phyloP scores from a whole-genome alignment of 1,139 yeast genomes.

The Candida mesenterica region DNA sequence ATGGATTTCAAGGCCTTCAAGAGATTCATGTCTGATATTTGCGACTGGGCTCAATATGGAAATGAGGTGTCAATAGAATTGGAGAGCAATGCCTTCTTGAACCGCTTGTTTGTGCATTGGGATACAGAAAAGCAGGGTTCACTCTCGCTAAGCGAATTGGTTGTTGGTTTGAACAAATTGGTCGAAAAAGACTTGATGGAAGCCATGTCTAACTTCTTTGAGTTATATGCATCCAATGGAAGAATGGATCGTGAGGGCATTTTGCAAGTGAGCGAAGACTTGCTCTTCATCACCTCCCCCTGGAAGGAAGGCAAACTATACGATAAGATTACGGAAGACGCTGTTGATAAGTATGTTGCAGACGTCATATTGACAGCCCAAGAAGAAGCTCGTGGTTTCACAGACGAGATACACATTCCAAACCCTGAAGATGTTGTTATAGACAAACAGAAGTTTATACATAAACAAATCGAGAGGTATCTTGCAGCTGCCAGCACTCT shows the following conservation, averaged over 20 bases:
- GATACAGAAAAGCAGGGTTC: slow-evolving; percentile 54
- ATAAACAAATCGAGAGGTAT: slow-evolving; percentile 77
- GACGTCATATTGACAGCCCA: slow-evolving; percentile 48
- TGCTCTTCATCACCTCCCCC: slow-evolving; percentile 77
- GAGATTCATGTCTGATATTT: slow-evolving; percentile 72
- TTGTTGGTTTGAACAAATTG: slow-evolving; percentile 68
- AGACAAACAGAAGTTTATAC: slow-evolving; percentile 61
- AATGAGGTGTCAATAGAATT: slow-evolving; percentile 26
- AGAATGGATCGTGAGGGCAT: slow-evolving; percentile 77
- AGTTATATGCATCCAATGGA: slow-evolving; percentile 66
- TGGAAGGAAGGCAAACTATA: slow-evolving; percentile 69
- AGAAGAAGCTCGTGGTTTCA: slow-evolving; percentile 17
- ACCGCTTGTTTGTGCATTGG: slow-evolving; percentile 70
- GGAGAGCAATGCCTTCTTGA: slow-evolving; percentile 51
- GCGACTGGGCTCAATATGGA: slow-evolving; percentile 63
- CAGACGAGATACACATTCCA: slow-evolving; percentile 36
- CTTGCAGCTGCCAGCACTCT: slow-evolving; percentile 85
- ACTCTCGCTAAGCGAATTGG: slow-evolving; percentile 67
- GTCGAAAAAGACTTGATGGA: slow-evolving; percentile 76
- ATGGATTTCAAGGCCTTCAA: slow-evolving; percentile 76
- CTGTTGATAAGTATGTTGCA: slow-evolving; percentile 64
- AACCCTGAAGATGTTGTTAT: slow-evolving; percentile 60
- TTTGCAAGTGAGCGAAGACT: slow-evolving; percentile 80
- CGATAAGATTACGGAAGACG: slow-evolving; percentile 58
- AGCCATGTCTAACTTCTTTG: slow-evolving; percentile 74